phyloP scores from a whole-genome alignment of 495 filamentous ascomycete species.

The Immersiella caudata region DNA sequence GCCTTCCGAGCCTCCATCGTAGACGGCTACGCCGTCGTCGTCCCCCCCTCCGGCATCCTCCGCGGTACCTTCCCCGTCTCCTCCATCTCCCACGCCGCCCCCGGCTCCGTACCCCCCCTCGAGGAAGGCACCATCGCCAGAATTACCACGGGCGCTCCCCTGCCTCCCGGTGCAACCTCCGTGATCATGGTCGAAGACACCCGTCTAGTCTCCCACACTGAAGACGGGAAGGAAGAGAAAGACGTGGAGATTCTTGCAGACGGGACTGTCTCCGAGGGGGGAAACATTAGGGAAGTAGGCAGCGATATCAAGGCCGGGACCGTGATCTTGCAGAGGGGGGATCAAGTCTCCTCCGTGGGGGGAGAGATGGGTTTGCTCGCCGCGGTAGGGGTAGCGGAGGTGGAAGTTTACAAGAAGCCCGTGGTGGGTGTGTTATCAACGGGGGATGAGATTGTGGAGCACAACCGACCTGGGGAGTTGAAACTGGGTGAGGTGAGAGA shows the following conservation, averaged over 20 bases:
- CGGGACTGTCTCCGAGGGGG: conserved; percentile 65
- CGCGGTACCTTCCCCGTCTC: conserved; percentile 85
- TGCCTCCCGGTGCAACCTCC: conserved; percentile 84
- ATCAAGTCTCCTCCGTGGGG: conserved; percentile 77
- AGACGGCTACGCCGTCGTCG: conserved; percentile 88
- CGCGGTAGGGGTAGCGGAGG: conserved; percentile 74
- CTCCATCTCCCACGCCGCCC: conserved; percentile 80
- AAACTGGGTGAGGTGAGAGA: conserved; percentile 85
- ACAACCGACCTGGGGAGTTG: conserved; percentile 64
- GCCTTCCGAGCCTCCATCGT: conserved; percentile 96
- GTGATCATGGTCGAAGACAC: conserved; percentile 99
- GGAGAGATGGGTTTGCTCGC: conserved; percentile 90
- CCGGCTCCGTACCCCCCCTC: conserved; percentile 50
- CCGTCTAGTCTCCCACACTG: conserved; percentile 66
- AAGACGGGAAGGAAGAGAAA: conserved; percentile 84
- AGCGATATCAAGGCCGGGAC: conserved; percentile 77
- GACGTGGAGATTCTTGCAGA: conserved; percentile 82
- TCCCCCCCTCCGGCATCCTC: conserved; percentile 59
- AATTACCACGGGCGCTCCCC: conserved; percentile 91
- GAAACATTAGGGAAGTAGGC: conserved; percentile 90
- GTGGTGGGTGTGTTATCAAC: conserved; percentile 88
- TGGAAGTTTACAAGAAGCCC: conserved; percentile 76
- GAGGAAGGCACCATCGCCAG: conserved; percentile 76
- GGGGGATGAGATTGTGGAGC: conserved; percentile 88
- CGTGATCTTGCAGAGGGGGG: conserved; percentile 72